Conservation (phyloP, 1,284 basidiomycete genomes). For the Ustilago loliicola region DNA sequence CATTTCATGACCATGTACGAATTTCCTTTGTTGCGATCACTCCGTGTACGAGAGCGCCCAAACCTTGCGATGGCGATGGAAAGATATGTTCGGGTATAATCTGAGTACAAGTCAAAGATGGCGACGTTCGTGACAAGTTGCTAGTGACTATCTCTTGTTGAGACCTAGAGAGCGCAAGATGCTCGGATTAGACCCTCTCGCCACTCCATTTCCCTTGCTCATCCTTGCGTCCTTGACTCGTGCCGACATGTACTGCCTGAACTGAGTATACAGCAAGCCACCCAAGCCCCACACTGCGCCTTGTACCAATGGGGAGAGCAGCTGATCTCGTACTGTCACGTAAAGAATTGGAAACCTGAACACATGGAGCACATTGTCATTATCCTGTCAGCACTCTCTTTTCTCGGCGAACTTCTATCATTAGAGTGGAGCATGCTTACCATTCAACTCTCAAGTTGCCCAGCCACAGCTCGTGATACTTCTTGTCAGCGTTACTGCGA, state of each 20-base stretch:
- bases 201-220: background rate
- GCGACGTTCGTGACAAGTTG: background rate
- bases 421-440: slow-evolving; percentile 33
- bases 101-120: background rate
- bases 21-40: background rate
- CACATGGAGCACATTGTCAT: background rate
- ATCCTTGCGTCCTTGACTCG: slow-evolving; percentile 10
- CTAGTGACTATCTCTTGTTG: slow-evolving; percentile 10
- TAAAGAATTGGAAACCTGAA: slow-evolving; percentile 59
- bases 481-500: slow-evolving; percentile 17
- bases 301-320: slow-evolving; percentile 61
- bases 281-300: slow-evolving; percentile 61
- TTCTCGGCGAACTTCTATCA: background rate
- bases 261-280: slow-evolving; percentile 46
- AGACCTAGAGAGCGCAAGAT: slow-evolving; percentile 29
- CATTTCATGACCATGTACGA: background rate
- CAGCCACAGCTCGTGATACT: slow-evolving; percentile 57
- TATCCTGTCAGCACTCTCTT: background rate
- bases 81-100: slow-evolving; percentile 20
- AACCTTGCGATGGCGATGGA: background rate
- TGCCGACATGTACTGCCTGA: slow-evolving; percentile 39
- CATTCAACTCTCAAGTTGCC: slow-evolving; percentile 61
- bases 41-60: too few species aligned
- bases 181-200: background rate
- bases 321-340: slow-evolving; percentile 62